Evolutionary conservation across 768 basidiomycete species (phyloP).

Genomic region (Galerina marginata): DNA sequence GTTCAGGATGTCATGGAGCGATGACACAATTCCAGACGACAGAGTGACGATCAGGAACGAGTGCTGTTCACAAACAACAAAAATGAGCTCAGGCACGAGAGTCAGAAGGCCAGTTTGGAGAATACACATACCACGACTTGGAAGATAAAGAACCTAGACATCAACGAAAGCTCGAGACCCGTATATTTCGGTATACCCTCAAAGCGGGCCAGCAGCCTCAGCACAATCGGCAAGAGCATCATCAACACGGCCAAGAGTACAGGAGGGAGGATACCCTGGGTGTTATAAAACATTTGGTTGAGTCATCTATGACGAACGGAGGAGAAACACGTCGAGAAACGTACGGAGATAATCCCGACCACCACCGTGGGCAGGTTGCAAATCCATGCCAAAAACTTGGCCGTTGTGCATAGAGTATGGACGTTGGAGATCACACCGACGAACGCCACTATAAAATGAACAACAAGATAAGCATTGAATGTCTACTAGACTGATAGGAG

Average conservation of each 20-base stretch:
- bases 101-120: background rate
- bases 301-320: background rate
- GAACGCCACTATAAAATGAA: slow-evolving; percentile 61
- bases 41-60: slow-evolving; percentile 93
- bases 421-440: slow-evolving; percentile 89
- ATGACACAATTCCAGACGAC: slow-evolving; percentile 79
- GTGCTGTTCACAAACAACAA: slow-evolving; percentile 55
- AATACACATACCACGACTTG: slow-evolving; percentile 77
- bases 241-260: slow-evolving; percentile 89
- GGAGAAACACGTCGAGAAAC: slow-evolving; percentile 13
- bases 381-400: slow-evolving; percentile 83
- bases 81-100: slow-evolving; percentile 1
- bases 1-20: slow-evolving; percentile 64
- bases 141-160: slow-evolving; percentile 93
- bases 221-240: slow-evolving; percentile 82
- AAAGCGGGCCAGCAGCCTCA: slow-evolving; percentile 80
- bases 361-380: slow-evolving; percentile 68
- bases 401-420: slow-evolving; percentile 63
- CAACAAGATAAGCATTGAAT: background rate
- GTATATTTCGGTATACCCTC: slow-evolving; percentile 91
- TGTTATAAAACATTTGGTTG: background rate
- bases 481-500: background rate
- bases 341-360: slow-evolving; percentile 73
- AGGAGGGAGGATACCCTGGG: slow-evolving; percentile 84
- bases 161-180: slow-evolving; percentile 86